These are phyloP conservation scores for Podosphaera fusca DNA, from an alignment of 2,329 filamentous ascomycete species.

Conservation along the genomic window DNA sequence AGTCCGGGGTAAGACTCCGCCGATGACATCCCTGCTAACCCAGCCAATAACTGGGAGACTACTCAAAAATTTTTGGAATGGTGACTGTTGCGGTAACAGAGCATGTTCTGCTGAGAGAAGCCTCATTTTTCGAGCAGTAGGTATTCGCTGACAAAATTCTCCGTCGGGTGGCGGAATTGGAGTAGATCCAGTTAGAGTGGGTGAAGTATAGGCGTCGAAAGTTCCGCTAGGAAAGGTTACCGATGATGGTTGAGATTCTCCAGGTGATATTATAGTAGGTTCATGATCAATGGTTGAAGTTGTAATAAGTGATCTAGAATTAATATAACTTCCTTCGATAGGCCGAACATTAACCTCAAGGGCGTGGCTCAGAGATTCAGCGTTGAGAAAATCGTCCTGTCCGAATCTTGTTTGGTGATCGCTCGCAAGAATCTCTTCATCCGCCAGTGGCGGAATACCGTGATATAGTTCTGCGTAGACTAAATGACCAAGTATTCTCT, in stretches of 20 bases:
- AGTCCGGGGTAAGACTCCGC: conserved; percentile 48
- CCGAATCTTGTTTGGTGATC: background rate
- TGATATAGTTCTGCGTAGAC: conserved; percentile 50
- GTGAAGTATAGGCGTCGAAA: background rate
- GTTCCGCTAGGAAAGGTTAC: conserved; percentile 31
- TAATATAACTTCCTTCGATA: background rate
- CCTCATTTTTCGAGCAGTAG: conserved; percentile 38
- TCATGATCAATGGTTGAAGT: conserved; percentile 7
- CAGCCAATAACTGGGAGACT: conserved; percentile 47
- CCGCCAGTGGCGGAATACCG: conserved; percentile 37
- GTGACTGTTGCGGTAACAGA: conserved; percentile 42
- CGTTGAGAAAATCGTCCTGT: background rate
- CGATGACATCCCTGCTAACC: conserved; percentile 51
- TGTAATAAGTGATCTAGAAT: background rate
- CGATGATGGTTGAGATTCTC: conserved; percentile 18
- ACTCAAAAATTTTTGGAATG: conserved; percentile 37
- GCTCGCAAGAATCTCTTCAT: conserved; percentile 31
- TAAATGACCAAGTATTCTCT: conserved; percentile 45
- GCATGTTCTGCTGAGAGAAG: conserved; percentile 48
- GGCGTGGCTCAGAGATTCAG: too few species aligned
- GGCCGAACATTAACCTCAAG: background rate
- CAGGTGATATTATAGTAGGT: conserved; percentile 11
- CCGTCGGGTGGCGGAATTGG: conserved; percentile 14
- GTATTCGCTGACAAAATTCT: conserved; percentile 33
- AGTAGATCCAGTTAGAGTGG: conserved; percentile 1